Percentiles rank a stretch among this genome's conserved stretches.
phyloP scores from a whole-genome alignment of 306 rosid genomes.

The Crotalaria pallida region DNA sequence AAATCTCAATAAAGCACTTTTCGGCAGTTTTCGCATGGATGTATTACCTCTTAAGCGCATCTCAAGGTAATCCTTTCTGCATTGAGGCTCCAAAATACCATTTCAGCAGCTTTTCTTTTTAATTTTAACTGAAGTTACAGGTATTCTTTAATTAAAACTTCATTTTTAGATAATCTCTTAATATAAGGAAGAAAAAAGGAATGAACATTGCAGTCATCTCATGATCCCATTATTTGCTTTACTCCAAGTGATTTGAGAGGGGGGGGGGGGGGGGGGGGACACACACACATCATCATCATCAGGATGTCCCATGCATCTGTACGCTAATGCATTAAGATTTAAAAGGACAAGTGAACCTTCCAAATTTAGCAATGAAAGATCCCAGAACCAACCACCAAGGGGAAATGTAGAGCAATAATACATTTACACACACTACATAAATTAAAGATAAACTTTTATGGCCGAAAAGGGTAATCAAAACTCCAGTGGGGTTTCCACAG shows the following conservation, averaged over 20 bases:
- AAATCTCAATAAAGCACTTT: too few relatives aligned
- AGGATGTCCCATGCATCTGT: not conserved
- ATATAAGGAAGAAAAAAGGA: not conserved
- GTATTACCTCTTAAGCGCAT: not conserved
- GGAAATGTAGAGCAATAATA: constrained; percentile 1
- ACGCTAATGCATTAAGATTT: not conserved
- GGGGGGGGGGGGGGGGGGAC: too few relatives aligned
- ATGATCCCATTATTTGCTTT: not conserved
- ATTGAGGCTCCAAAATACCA: not conserved
- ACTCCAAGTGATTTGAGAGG: not conserved
- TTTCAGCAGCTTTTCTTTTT: not conserved
- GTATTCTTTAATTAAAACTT: not conserved
- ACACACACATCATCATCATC: too few relatives aligned
- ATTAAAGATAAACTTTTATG: constrained; percentile 20
- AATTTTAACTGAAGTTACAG: not conserved
- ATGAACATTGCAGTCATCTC: not conserved
- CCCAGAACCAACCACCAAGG: not conserved
- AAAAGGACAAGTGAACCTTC: not conserved
- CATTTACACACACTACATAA: constrained; percentile 16
- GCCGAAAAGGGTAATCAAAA: constrained; percentile 38
- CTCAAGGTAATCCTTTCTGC: not conserved
- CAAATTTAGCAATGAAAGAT: not conserved
- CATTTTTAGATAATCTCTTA: not conserved
- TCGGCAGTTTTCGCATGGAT: not conserved
- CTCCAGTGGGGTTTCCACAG: constrained; percentile 27